Evolutionary conservation across 495 filamentous ascomycete genomes (phyloP).

Genomic region (Lindgomyces ingoldianus): DNA sequence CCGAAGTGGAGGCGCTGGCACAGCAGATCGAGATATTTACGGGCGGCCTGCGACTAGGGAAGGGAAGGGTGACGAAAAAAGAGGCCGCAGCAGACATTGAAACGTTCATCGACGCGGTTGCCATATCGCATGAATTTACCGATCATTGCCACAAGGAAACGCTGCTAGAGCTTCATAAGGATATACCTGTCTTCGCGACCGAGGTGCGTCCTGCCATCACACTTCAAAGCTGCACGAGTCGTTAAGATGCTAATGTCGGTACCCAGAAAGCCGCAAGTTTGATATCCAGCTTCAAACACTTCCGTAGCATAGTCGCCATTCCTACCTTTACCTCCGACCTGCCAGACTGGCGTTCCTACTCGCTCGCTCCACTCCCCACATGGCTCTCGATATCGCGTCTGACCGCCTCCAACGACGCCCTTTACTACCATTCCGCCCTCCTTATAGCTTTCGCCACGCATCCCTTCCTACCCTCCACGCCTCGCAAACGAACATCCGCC

Average conservation of each 20-base stretch:
- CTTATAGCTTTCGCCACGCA: conserved; percentile 50
- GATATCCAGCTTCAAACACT: conserved; percentile 54
- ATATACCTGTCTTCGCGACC: conserved; percentile 55
- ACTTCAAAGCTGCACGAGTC: background rate
- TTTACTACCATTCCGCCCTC: conserved; percentile 58
- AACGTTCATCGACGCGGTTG: conserved; percentile 51
- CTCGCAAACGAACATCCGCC: conserved; percentile 18
- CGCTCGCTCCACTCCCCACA: conserved; percentile 47
- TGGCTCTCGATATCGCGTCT: conserved; percentile 55
- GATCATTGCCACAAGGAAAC: conserved; percentile 60
- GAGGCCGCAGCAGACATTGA: conserved; percentile 6
- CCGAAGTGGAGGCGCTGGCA: conserved; percentile 41
- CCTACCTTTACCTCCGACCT: conserved; percentile 38
- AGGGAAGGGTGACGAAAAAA: conserved; percentile 14
- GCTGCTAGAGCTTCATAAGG: conserved; percentile 50
- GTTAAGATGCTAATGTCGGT: background rate
- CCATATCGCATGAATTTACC: conserved; percentile 59
- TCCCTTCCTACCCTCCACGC: conserved; percentile 20
- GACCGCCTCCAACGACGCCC: conserved; percentile 46
- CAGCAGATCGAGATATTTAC: conserved; percentile 38
- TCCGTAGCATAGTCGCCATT: conserved; percentile 47
- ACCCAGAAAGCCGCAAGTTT: conserved; percentile 48
- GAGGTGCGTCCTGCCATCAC: conserved; percentile 24
- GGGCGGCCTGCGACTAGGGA: conserved; percentile 25
- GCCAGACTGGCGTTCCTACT: conserved; percentile 46